These are phyloP conservation scores for Anastatica hierochuntica DNA, from an alignment of 345 rosid species.

Conservation along the genomic window DNA sequence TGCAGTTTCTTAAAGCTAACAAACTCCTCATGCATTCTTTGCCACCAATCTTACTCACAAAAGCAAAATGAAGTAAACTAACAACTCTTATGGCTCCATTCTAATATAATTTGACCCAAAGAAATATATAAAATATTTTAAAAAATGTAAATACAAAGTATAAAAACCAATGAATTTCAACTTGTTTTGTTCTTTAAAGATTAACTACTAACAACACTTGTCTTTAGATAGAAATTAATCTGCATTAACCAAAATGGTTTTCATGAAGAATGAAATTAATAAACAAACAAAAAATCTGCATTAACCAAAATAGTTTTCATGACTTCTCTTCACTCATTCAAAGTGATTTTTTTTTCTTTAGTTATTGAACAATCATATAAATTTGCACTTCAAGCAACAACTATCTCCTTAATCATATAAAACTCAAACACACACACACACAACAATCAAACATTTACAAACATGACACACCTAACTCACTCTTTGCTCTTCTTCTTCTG, in stretches of 20 bases:
- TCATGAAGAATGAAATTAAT: no score
- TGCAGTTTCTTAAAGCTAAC: slow-evolving; percentile 27
- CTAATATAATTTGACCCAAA: no score
- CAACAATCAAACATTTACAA: not conserved
- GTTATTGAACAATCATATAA: not conserved
- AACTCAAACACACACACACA: not conserved
- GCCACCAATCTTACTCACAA: not conserved
- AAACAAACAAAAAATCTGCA: not conserved
- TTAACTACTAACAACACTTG: no score
- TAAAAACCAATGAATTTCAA: not conserved
- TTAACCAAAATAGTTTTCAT: no score
- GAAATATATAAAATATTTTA: no score
- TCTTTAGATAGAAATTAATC: slow-evolving; percentile 1
- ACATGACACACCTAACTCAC: not conserved
- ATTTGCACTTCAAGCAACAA: not conserved
- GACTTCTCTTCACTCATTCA: not conserved
- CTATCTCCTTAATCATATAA: not conserved
- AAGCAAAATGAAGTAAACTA: not conserved
- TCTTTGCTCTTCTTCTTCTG: not conserved
- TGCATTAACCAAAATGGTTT: no score
- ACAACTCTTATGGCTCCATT: no score
- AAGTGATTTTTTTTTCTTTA: no score
- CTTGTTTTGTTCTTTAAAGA: not conserved
- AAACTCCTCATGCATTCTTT: slow-evolving; percentile 20
- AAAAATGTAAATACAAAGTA: not conserved